Evolutionary conservation across 306 rosid species (phyloP).

Genomic region (Acacia crassicarpa): DNA sequence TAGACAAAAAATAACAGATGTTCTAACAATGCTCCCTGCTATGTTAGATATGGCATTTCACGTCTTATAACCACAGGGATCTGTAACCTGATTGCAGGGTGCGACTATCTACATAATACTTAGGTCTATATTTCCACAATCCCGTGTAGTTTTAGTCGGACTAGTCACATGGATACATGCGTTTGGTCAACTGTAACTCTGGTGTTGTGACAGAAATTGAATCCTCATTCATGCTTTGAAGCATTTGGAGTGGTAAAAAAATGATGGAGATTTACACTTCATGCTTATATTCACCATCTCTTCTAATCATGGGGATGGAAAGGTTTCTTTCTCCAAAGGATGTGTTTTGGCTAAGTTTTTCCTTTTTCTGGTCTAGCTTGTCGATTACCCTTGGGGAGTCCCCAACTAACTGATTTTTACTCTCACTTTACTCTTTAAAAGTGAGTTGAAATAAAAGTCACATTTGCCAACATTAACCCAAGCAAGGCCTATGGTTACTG

Average conservation of each 20-base stretch:
- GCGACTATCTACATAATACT: background rate
- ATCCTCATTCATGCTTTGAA: background rate
- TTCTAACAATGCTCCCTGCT: background rate
- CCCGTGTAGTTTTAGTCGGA: background rate
- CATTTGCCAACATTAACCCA: too few relatives aligned
- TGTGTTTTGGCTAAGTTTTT: background rate
- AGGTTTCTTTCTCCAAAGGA: background rate
- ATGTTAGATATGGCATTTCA: background rate
- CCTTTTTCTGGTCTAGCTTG: too few relatives aligned
- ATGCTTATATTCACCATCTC: too few relatives aligned
- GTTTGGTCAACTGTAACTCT: background rate
- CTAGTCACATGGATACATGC: background rate
- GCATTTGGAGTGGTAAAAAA: background rate
- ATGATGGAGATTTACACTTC: too few relatives aligned
- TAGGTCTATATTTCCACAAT: background rate
- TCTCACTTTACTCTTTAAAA: too few relatives aligned
- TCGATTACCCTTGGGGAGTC: too few relatives aligned
- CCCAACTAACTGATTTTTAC: too few relatives aligned
- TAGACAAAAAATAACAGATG: background rate
- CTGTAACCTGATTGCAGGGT: background rate
- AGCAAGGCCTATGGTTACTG: too few relatives aligned
- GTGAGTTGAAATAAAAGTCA: too few relatives aligned
- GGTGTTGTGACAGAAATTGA: background rate
- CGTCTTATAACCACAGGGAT: background rate
- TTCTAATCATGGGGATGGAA: background rate